Conservation (phyloP, 805 yeast species). For the Kluyveromyces dobzhanskii region DNA sequence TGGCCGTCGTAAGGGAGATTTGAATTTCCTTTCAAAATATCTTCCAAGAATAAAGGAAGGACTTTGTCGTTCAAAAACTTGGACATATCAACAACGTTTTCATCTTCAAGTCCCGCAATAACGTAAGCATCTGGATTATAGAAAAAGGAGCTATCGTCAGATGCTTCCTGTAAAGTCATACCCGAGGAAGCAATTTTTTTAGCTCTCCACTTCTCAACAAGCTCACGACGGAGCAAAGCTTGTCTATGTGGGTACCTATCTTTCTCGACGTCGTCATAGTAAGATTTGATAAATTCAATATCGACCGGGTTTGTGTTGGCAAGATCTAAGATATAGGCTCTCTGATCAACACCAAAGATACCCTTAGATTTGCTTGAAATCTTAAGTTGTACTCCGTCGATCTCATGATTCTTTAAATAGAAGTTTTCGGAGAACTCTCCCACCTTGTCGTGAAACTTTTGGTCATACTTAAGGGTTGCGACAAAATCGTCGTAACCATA, state of each 20-base stretch:
- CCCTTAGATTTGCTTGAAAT: constrained; percentile 82
- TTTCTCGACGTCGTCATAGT: constrained; percentile 35
- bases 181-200: constrained; percentile 41
- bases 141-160: constrained; percentile 38
- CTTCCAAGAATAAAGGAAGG: constrained; percentile 49
- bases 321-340: constrained; percentile 77
- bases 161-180: constrained; percentile 27
- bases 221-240: constrained; percentile 74
- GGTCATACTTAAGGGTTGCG: constrained; percentile 40
- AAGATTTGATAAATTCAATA: constrained; percentile 59
- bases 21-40: constrained; percentile 37
- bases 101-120: constrained; percentile 35
- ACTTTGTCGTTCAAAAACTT: constrained; percentile 49
- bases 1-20: constrained; percentile 72
- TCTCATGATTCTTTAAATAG: constrained; percentile 67
- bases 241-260: constrained; percentile 71
- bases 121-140: constrained; percentile 77
- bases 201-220: constrained; percentile 86
- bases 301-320: constrained; percentile 82
- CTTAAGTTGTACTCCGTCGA: constrained; percentile 41
- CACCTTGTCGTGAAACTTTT: constrained; percentile 47
- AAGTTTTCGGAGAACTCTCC: constrained; percentile 57
- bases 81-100: constrained; percentile 57
- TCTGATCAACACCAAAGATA: constrained; percentile 72
- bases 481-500: constrained; percentile 70